phyloP scores from a whole-genome alignment of 2,329 filamentous ascomycete genomes.

The Chaetomium strumarium region DNA sequence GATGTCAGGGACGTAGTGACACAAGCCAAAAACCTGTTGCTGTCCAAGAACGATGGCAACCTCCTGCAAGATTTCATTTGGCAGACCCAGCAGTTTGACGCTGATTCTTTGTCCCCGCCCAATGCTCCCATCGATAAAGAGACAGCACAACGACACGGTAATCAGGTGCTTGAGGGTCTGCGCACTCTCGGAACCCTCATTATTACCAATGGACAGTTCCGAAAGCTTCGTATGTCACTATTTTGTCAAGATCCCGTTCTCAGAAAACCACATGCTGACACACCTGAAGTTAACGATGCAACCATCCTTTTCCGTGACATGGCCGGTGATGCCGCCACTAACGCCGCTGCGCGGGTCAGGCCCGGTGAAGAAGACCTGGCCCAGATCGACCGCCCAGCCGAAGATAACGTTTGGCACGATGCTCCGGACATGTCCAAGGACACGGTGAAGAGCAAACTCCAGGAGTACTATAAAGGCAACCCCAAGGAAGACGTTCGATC shows the following conservation, averaged over 20 bases:
- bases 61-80: conserved; percentile 95
- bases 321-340: conserved; percentile 79
- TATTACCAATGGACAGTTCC: conserved; percentile 93
- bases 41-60: conserved; percentile 94
- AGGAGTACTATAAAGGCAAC: conserved; percentile 53
- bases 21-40: conserved; percentile 74
- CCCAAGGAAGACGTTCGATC: conserved; percentile 55
- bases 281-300: conserved; percentile 61
- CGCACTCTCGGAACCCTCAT: conserved; percentile 82
- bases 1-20: conserved; percentile 77
- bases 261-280: conserved; percentile 11
- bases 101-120: conserved; percentile 56
- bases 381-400: conserved; percentile 76
- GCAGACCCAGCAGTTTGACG: conserved; percentile 73
- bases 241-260: background rate
- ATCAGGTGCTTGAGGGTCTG: conserved; percentile 76
- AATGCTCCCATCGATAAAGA: conserved; percentile 68
- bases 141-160: conserved; percentile 72
- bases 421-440: conserved; percentile 68
- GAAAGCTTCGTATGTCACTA: conserved; percentile 67
- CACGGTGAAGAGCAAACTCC: conserved; percentile 62
- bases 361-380: conserved; percentile 70
- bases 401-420: conserved; percentile 93
- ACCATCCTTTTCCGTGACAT: conserved; percentile 80
- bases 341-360: conserved; percentile 67